A percentile compares a stretch with the other conserved stretches of the same genome.
Conservation (phyloP, 225 moss, liverwort and hornwort genomes). For the Climacium dendroides region DNA sequence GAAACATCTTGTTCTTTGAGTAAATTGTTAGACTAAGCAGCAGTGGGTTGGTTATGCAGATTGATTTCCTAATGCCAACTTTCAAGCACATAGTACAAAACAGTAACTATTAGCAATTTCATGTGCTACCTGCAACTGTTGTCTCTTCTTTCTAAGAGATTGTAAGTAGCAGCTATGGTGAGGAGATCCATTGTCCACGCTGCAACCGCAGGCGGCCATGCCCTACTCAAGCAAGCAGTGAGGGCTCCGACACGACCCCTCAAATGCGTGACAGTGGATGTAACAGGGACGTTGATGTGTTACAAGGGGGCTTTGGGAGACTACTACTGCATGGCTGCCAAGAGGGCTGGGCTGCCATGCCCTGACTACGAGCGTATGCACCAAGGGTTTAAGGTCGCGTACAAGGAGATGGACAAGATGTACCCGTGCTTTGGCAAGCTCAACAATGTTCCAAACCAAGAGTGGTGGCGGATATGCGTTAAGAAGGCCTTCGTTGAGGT, state of each 20-base stretch:
- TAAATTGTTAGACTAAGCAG: not conserved
- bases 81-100: not conserved
- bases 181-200: slow-evolving; percentile 1
- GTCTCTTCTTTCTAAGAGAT: not conserved
- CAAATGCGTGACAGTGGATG: slow-evolving; percentile 80
- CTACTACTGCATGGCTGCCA: slow-evolving; percentile 97
- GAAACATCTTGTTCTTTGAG: not conserved
- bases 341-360: slow-evolving; percentile 76
- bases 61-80: not conserved
- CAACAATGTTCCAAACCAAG: slow-evolving; percentile 47
- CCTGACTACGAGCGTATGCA: slow-evolving; percentile 96
- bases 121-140: not conserved
- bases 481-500: slow-evolving; percentile 84
- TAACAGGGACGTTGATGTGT: slow-evolving; percentile 88
- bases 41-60: not conserved
- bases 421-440: slow-evolving; percentile 83
- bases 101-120: not conserved
- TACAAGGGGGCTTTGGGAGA: slow-evolving; percentile 89
- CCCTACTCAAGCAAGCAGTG: slow-evolving; percentile 23
- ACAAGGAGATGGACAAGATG: slow-evolving; percentile 70
- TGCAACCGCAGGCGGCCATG: not conserved
- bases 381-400: slow-evolving; percentile 89
- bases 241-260: slow-evolving; percentile 9
- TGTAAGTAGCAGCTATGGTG: slow-evolving; percentile 22
- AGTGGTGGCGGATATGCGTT: slow-evolving; percentile 90